Evolutionary conservation across 108 stramenopile species (phyloP).

Genomic region (Licmophora abbreviata): DNA sequence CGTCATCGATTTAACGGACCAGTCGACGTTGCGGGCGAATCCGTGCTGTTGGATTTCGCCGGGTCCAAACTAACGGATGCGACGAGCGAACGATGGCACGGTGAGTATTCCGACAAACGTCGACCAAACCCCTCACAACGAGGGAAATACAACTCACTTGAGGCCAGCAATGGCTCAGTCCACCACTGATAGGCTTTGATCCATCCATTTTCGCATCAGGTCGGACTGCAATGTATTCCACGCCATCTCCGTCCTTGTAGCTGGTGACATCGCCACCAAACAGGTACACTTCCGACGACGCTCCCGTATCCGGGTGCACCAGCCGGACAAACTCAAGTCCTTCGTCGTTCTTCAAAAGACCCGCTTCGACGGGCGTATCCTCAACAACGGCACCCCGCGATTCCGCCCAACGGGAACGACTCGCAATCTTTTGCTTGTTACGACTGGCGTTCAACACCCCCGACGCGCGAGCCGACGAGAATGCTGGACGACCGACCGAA

Average conservation of each 20-base stretch:
- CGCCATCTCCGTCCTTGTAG: conserved; percentile 63
- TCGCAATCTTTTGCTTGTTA: conserved; percentile 46
- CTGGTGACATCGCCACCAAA: conserved; percentile 75
- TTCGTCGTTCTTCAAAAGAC: conserved; percentile 59
- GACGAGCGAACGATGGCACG: neutral
- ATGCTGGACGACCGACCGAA: conserved; percentile 1
- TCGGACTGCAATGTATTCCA: conserved; percentile 90
- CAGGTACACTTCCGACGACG: conserved; percentile 67
- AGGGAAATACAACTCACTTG: conserved; percentile 19
- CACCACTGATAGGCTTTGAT: conserved; percentile 93
- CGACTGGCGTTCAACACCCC: conserved; percentile 36
- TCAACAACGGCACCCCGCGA: conserved; percentile 35
- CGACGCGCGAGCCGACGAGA: conserved; percentile 12
- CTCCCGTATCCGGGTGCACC: conserved; percentile 43
- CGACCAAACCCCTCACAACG: neutral
- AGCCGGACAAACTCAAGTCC: conserved; percentile 77
- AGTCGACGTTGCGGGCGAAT: conserved; percentile 94
- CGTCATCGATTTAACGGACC: conserved; percentile 71
- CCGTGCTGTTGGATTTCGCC: conserved; percentile 95
- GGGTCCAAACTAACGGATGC: conserved; percentile 82
- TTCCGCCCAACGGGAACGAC: conserved; percentile 64
- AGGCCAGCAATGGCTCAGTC: conserved; percentile 93
- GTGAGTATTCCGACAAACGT: neutral
- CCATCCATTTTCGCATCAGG: conserved; percentile 97
- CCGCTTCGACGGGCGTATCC: conserved; percentile 18